A percentile compares a stretch with the other conserved stretches of the same genome.
Evolutionary conservation across 768 basidiomycete species (phyloP).

Genomic region (Mycena rosella): DNA sequence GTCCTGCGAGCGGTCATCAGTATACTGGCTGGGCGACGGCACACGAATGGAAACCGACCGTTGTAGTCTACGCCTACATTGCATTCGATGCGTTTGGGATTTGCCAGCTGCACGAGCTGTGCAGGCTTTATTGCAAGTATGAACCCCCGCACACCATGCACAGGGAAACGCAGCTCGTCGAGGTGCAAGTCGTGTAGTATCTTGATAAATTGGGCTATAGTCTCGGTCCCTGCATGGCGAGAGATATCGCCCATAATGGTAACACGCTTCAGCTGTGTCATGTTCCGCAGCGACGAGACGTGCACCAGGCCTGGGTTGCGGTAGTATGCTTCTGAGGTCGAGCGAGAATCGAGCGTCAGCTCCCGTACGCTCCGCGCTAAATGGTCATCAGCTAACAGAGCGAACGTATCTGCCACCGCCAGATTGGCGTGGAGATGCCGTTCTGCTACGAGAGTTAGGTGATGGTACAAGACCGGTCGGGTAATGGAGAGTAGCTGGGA

Average conservation of each 20-base stretch:
- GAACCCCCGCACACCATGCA: constrained; percentile 16
- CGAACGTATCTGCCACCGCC: constrained; percentile 7
- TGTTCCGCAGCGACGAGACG: constrained; percentile 14
- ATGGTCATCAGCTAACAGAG: constrained; percentile 20
- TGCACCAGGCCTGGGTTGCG: constrained; percentile 25
- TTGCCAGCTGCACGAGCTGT: constrained; percentile 24
- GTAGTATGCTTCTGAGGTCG: neutral
- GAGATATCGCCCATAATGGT: constrained; percentile 25
- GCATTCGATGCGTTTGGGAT: constrained; percentile 19
- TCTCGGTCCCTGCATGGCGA: constrained; percentile 2
- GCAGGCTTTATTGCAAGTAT: neutral
- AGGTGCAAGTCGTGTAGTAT: constrained; percentile 26
- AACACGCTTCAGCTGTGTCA: constrained; percentile 29
- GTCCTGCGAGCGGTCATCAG: constrained; percentile 1
- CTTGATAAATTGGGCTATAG: constrained; percentile 8
- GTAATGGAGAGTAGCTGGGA: constrained; percentile 14
- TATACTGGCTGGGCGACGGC: neutral
- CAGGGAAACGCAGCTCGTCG: constrained; percentile 24
- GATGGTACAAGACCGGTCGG: constrained; percentile 16
- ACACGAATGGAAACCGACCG: neutral
- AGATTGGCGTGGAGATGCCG: neutral
- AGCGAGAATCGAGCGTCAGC: constrained; percentile 24
- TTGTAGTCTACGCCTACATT: constrained; percentile 3
- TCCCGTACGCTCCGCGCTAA: constrained; percentile 23
- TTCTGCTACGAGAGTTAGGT: constrained; percentile 13